Percentiles rank a stretch among this genome's conserved stretches.
Conservation (phyloP, 1,284 basidiomycete genomes). For the Ustilago loliicola region DNA sequence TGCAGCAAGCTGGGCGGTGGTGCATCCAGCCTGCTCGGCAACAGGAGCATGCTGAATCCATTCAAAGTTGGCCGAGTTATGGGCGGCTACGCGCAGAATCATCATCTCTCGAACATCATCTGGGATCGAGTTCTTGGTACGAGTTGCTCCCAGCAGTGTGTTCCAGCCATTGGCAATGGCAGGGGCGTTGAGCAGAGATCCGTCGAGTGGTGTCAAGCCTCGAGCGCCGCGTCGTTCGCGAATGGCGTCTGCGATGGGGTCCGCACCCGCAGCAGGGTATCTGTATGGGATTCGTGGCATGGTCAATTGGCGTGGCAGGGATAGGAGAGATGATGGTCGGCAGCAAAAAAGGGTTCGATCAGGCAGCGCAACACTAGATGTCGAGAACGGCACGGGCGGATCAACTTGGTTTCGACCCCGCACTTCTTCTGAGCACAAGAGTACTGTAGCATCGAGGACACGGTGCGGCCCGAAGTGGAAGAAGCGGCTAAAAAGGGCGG, state of each 20-base stretch:
- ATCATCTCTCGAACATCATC: slow-evolving; percentile 72
- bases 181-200: slow-evolving; percentile 71
- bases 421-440: slow-evolving; percentile 6
- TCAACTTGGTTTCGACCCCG: slow-evolving; percentile 3
- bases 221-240: slow-evolving; percentile 71
- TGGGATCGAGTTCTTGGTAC: slow-evolving; percentile 70
- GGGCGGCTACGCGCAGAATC: slow-evolving; percentile 72
- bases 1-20: slow-evolving; percentile 69
- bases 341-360: background rate
- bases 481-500: slow-evolving; percentile 1
- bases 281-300: slow-evolving; percentile 70
- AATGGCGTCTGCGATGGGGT: slow-evolving; percentile 71
- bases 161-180: slow-evolving; percentile 71
- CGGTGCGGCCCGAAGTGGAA: slow-evolving; percentile 27
- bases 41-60: slow-evolving; percentile 72
- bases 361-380: background rate
- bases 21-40: slow-evolving; percentile 70
- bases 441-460: background rate
- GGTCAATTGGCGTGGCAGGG: background rate
- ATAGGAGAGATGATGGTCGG: background rate
- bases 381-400: background rate
- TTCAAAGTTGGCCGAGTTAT: slow-evolving; percentile 72
- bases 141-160: slow-evolving; percentile 71
- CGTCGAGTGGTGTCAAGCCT: slow-evolving; percentile 72
- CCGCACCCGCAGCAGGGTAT: slow-evolving; percentile 68